Evolutionary conservation across 2,329 filamentous ascomycete genomes (phyloP).

Genomic region (Colletotrichum godetiae): DNA sequence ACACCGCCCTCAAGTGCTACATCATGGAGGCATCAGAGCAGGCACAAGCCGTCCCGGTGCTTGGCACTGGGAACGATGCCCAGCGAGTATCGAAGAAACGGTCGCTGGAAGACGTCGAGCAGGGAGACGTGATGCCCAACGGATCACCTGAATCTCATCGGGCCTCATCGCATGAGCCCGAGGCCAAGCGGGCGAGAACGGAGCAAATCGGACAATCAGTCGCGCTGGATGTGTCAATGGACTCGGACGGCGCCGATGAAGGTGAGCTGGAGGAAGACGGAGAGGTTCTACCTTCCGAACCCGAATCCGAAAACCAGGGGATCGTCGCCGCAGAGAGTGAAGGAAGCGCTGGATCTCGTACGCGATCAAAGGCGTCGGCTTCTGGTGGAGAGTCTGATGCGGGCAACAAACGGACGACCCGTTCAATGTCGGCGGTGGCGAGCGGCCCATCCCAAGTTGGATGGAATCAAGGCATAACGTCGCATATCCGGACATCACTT

Average conservation of each 20-base stretch:
- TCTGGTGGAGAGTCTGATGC: conserved; percentile 6
- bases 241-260: conserved; percentile 42
- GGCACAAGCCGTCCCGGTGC: not conserved
- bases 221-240: not conserved
- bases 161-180: conserved; percentile 25
- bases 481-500: conserved; percentile 31
- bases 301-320: conserved; percentile 1
- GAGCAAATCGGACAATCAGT: not conserved
- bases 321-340: not conserved
- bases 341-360: not conserved
- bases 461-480: conserved; percentile 34
- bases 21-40: conserved; percentile 27
- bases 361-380: not conserved
- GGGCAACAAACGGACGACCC: conserved; percentile 13
- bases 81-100: conserved; percentile 41
- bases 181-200: conserved; percentile 38
- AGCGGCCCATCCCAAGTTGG: conserved; percentile 10
- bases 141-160: conserved; percentile 17
- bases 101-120: conserved; percentile 40
- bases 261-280: conserved; percentile 46
- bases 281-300: conserved; percentile 4
- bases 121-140: conserved; percentile 11
- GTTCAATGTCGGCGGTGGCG: conserved; percentile 11
- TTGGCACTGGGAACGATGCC: not conserved
- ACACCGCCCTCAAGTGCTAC: not conserved